Evolutionary conservation across 345 rosid genomes (phyloP).

Genomic region (Gossypium arboreum): DNA sequence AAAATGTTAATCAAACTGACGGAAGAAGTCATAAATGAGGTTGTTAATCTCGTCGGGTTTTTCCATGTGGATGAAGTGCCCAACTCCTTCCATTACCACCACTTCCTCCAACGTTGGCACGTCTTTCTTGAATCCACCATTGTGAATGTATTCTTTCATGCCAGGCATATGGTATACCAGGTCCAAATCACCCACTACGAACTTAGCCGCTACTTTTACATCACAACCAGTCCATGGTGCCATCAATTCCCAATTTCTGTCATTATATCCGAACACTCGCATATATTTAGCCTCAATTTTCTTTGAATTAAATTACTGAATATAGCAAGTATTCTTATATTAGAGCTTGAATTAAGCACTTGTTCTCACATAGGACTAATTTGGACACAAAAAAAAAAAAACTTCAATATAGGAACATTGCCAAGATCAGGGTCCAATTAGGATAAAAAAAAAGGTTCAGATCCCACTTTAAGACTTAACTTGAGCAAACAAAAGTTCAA

Average conservation of each 20-base stretch:
- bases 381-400: too few relatives aligned
- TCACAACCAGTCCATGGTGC: constrained; percentile 17
- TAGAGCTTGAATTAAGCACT: too few relatives aligned
- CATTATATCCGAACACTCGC: neutral
- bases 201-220: constrained; percentile 8
- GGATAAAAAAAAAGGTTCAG: too few relatives aligned
- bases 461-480: too few relatives aligned
- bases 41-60: constrained; percentile 9
- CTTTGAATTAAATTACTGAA: too few relatives aligned
- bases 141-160: neutral
- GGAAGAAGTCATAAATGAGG: constrained; percentile 14
- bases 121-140: constrained; percentile 12
- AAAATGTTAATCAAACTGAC: neutral
- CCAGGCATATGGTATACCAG: constrained; percentile 6
- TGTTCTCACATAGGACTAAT: too few relatives aligned
- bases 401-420: too few relatives aligned
- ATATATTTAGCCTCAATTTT: neutral
- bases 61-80: constrained; percentile 15
- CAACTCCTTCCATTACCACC: constrained; percentile 19
- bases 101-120: constrained; percentile 15
- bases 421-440: too few relatives aligned
- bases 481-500: too few relatives aligned
- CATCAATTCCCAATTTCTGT: neutral
- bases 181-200: constrained; percentile 4
- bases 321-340: too few relatives aligned